Evolutionary conservation across 2,329 filamentous ascomycete genomes (phyloP).

Genomic region (Neopestalotiopsis rosae): DNA sequence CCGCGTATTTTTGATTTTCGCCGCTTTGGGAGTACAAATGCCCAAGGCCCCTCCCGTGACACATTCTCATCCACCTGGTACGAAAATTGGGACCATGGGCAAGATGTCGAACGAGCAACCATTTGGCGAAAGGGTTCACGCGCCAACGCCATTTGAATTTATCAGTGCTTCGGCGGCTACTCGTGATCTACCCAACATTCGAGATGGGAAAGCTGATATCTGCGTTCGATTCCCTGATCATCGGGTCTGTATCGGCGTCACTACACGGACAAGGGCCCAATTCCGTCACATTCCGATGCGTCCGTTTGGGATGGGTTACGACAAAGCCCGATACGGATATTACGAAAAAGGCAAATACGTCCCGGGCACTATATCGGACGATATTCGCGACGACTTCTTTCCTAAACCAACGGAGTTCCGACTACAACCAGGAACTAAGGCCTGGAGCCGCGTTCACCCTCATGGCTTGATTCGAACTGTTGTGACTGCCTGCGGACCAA

Average conservation of each 20-base stretch:
- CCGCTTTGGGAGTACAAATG: constrained; percentile 67
- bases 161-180: constrained; percentile 59
- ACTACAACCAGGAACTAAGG: constrained; percentile 35
- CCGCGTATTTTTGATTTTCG: constrained; percentile 74
- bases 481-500: constrained; percentile 55
- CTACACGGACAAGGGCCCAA: constrained; percentile 45
- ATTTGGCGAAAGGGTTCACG: constrained; percentile 59
- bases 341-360: constrained; percentile 31
- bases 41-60: constrained; percentile 63
- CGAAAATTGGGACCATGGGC: constrained; percentile 52
- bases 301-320: constrained; percentile 61
- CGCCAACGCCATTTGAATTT: constrained; percentile 64
- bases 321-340: constrained; percentile 44
- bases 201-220: constrained; percentile 64
- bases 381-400: constrained; percentile 37
- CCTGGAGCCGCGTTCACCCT: constrained; percentile 60
- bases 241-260: constrained; percentile 50
- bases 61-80: constrained; percentile 61
- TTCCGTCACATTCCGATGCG: constrained; percentile 64
- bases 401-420: constrained; percentile 28
- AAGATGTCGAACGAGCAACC: constrained; percentile 61
- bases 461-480: constrained; percentile 66
- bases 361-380: neutral
- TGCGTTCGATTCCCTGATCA: constrained; percentile 75
- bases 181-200: constrained; percentile 65